Percentiles rank a stretch among this genome's conserved stretches.
phyloP scores from a whole-genome alignment of 805 yeast genomes.

The Candida tammaniensis region DNA sequence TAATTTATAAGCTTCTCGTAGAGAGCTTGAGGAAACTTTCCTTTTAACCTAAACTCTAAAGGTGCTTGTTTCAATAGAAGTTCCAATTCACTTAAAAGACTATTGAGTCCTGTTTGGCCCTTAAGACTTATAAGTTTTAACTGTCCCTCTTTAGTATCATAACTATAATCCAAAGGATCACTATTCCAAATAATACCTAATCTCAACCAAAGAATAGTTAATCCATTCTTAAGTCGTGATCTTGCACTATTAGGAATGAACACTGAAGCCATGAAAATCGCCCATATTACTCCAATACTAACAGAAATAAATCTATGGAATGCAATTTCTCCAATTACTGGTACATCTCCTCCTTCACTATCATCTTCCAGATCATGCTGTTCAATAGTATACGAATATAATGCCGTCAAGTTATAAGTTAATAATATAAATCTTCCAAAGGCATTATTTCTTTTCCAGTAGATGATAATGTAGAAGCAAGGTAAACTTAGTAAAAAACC shows the following conservation, averaged over 20 bases:
- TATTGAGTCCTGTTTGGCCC: slow-evolving; percentile 47
- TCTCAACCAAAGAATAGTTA: slow-evolving; percentile 71
- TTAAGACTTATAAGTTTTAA: slow-evolving; percentile 39
- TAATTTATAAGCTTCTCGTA: slow-evolving; percentile 51
- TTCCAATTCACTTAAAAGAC: slow-evolving; percentile 59
- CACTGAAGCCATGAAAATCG: slow-evolving; percentile 61
- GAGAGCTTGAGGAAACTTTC: slow-evolving; percentile 56
- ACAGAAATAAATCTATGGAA: slow-evolving; percentile 76
- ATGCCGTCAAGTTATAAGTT: slow-evolving; percentile 74
- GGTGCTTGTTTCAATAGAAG: slow-evolving; percentile 67
- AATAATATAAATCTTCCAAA: slow-evolving; percentile 69
- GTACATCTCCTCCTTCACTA: slow-evolving; percentile 68
- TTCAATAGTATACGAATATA: slow-evolving; percentile 70
- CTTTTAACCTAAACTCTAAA: slow-evolving; percentile 70
- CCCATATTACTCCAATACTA: slow-evolving; percentile 72
- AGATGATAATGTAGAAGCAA: slow-evolving; percentile 56
- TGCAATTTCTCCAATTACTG: slow-evolving; percentile 71
- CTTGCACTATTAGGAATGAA: slow-evolving; percentile 78
- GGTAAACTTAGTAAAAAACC: slow-evolving; percentile 50
- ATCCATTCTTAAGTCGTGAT: slow-evolving; percentile 58
- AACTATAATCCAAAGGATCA: slow-evolving; percentile 58
- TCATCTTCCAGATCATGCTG: slow-evolving; percentile 54
- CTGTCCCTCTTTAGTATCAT: slow-evolving; percentile 16
- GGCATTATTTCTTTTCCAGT: slow-evolving; percentile 63
- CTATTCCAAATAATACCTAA: slow-evolving; percentile 80